phyloP scores from a whole-genome alignment of 306 rosid species.

The Prunus dulcis region DNA sequence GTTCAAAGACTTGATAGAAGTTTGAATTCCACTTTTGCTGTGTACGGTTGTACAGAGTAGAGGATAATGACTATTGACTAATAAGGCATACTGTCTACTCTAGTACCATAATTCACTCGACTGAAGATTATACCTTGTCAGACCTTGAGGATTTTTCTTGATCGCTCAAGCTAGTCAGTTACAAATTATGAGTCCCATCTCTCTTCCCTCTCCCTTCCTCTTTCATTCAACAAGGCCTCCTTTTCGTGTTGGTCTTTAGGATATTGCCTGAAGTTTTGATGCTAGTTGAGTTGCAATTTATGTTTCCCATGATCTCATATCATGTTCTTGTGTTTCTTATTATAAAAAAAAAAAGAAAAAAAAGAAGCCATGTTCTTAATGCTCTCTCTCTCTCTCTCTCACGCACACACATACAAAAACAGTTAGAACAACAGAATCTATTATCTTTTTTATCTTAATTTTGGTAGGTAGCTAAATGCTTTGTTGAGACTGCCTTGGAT shows the following conservation, averaged over 20 bases:
- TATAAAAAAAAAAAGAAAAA: neutral
- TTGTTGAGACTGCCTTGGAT: slow-evolving; percentile 58
- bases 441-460: slow-evolving; percentile 15
- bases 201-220: neutral
- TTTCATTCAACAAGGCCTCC: neutral
- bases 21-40: neutral
- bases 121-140: neutral
- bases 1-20: neutral
- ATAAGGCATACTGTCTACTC: neutral
- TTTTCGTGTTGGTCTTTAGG: neutral
- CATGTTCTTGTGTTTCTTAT: neutral
- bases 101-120: neutral
- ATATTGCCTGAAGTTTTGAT: slow-evolving; percentile 3
- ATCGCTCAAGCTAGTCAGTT: neutral
- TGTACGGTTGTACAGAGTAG: neutral
- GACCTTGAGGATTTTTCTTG: neutral
- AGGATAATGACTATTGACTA: neutral
- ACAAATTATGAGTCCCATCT: neutral
- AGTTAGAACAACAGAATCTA: neutral
- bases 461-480: slow-evolving; percentile 71
- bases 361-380: neutral
- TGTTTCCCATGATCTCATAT: neutral
- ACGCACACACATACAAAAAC: neutral
- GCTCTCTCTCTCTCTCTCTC: neutral
- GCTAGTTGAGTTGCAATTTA: neutral